Evolutionary conservation across 2,329 filamentous ascomycete species (phyloP).

Genomic region (Acrodontium crateriforme): DNA sequence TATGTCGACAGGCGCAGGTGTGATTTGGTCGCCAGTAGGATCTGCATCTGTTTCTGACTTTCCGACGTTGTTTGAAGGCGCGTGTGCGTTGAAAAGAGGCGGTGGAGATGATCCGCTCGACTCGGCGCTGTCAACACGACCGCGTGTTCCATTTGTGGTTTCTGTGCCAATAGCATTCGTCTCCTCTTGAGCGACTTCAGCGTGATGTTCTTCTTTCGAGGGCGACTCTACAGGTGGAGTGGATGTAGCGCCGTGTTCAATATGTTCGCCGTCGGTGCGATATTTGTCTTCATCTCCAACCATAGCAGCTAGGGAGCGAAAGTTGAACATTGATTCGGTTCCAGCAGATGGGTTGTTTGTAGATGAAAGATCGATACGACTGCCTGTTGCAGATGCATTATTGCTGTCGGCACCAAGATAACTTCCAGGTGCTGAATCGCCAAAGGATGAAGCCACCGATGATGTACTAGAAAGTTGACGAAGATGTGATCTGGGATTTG

Average conservation of each 20-base stretch:
- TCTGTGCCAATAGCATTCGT: conserved; percentile 2
- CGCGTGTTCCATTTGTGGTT: conserved; percentile 9
- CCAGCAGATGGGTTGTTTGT: conserved; percentile 32
- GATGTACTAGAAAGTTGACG: conserved; percentile 80
- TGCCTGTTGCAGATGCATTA: conserved; percentile 35
- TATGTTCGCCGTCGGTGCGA: conserved; percentile 23
- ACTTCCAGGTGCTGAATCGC: conserved; percentile 46
- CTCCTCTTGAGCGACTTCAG: conserved; percentile 6
- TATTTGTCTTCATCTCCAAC: conserved; percentile 52
- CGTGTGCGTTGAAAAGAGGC: too few species aligned
- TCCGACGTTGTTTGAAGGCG: too few species aligned
- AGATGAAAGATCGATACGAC: conserved; percentile 35
- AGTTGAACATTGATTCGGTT: conserved; percentile 79
- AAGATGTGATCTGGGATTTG: conserved; percentile 27
- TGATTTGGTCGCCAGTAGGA: too few species aligned
- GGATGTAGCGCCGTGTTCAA: conserved; percentile 19
- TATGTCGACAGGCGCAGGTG: too few species aligned
- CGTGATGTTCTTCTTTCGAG: conserved; percentile 11
- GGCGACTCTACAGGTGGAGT: conserved; percentile 7
- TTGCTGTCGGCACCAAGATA: conserved; percentile 9
- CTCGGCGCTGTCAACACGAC: conserved; percentile 18
- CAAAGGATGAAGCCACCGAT: conserved; percentile 63
- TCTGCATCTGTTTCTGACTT: too few species aligned
- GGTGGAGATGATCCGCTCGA: conserved; percentile 11
- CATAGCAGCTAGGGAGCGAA: conserved; percentile 72